These are phyloP conservation scores for Athelia sp. DNA, from an alignment of 1,284 basidiomycete species.

Conservation along the genomic window DNA sequence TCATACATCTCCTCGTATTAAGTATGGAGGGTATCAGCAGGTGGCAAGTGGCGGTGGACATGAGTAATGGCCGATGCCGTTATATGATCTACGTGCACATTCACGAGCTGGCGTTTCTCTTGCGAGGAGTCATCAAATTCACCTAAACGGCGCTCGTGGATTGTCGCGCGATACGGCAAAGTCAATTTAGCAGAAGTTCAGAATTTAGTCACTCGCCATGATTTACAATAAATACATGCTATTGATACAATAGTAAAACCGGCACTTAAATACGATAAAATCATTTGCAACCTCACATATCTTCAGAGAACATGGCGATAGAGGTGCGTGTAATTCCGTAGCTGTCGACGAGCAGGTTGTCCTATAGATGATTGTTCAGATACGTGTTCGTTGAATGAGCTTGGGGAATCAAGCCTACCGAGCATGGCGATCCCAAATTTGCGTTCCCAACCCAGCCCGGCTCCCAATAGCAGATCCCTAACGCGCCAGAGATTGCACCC, in stretches of 20 bases:
- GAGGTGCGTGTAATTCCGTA: conserved; percentile 29
- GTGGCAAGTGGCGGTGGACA: conserved; percentile 47
- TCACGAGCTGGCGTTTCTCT: conserved; percentile 40
- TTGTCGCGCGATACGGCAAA: conserved; percentile 25
- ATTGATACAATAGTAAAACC: too few species aligned
- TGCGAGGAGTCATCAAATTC: conserved; percentile 29
- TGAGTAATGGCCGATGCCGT: conserved; percentile 40
- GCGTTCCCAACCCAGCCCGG: conserved; percentile 62
- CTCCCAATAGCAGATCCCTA: conserved; percentile 55
- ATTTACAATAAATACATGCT: too few species aligned
- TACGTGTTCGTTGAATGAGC: too few species aligned
- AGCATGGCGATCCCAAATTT: conserved; percentile 46
- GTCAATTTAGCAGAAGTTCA: too few species aligned
- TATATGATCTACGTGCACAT: conserved; percentile 59
- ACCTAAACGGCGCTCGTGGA: conserved; percentile 35
- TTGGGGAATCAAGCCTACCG: conserved; percentile 35
- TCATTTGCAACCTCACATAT: conserved; percentile 3
- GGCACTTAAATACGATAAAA: too few species aligned
- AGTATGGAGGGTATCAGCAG: conserved; percentile 41
- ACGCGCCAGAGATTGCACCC: conserved; percentile 37
- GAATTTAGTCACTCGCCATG: too few species aligned
- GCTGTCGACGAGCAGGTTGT: conserved; percentile 31
- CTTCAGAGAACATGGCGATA: conserved; percentile 26
- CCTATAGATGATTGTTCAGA: conserved; percentile 17
- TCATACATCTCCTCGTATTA: too few species aligned